Conservation (phyloP, 2,329 filamentous ascomycete genomes). For the Colletotrichum sp. region DNA sequence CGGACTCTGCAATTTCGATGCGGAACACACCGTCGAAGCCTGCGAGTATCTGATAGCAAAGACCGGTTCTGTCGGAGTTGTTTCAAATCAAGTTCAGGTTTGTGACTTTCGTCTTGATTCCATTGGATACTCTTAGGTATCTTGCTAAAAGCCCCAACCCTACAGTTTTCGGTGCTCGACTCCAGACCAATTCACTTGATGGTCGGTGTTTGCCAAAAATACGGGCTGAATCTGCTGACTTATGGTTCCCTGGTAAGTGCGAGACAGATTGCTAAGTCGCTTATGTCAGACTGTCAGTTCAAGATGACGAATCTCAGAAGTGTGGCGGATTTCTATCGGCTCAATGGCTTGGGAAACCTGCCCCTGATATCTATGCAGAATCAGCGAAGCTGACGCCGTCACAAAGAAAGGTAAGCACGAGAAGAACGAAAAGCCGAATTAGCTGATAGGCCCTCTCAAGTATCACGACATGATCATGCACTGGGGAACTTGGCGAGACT, state of each 20-base stretch:
- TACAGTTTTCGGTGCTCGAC: not conserved
- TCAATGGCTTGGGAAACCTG: not conserved
- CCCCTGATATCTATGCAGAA: not conserved
- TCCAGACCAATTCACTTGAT: constrained; percentile 1
- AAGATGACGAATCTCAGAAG: not conserved
- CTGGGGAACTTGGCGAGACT: not conserved
- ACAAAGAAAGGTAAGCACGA: not conserved
- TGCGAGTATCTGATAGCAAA: constrained; percentile 11
- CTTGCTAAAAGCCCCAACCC: not conserved
- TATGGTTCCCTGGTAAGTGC: not conserved
- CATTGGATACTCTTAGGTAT: not conserved
- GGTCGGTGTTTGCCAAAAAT: not conserved
- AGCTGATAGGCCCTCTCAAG: not conserved
- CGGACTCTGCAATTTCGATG: constrained; percentile 4
- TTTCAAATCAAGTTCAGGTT: not conserved
- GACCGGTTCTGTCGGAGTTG: not conserved
- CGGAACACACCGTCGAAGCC: not conserved
- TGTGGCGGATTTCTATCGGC: not conserved
- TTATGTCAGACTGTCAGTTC: not conserved
- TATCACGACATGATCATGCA: not conserved
- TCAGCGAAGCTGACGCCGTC: not conserved
- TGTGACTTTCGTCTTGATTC: not conserved
- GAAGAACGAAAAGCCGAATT: too few relatives aligned
- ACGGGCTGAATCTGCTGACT: not conserved
- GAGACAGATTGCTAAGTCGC: too few relatives aligned